Evolutionary conservation across 306 rosid genomes (phyloP).

Genomic region (Rubus parviflorus): DNA sequence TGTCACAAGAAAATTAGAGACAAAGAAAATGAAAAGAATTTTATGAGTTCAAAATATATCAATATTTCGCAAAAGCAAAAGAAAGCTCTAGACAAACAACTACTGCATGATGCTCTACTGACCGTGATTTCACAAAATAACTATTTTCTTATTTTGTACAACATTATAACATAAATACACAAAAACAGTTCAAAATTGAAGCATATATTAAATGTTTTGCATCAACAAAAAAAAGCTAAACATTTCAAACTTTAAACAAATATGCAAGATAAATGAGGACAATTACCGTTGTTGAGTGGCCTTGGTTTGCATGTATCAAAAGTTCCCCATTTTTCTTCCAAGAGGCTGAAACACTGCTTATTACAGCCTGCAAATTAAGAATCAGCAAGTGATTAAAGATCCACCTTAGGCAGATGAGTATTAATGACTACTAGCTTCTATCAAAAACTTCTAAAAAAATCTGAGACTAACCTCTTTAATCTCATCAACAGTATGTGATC

Average conservation of each 20-base stretch:
- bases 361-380: slow-evolving; percentile 78
- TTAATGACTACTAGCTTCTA: not conserved
- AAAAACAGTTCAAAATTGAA: not conserved
- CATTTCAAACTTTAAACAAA: not conserved
- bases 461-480: slow-evolving; percentile 67
- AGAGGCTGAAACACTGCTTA: slow-evolving; percentile 83
- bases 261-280: slow-evolving; percentile 4
- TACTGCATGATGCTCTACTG: not conserved
- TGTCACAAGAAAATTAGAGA: no score
- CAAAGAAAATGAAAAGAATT: not conserved
- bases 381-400: slow-evolving; percentile 5
- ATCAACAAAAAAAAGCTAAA: not conserved
- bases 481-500: slow-evolving; percentile 78
- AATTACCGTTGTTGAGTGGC: slow-evolving; percentile 71
- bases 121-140: not conserved
- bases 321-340: slow-evolving; percentile 81
- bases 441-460: not conserved
- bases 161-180: not conserved
- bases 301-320: slow-evolving; percentile 89
- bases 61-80: not conserved
- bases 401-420: not conserved
- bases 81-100: not conserved
- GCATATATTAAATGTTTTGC: not conserved
- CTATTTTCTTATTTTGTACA: not conserved
- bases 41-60: not conserved